Conservation (phyloP, 495 filamentous ascomycete species). For the Penicillium waksmanii region DNA sequence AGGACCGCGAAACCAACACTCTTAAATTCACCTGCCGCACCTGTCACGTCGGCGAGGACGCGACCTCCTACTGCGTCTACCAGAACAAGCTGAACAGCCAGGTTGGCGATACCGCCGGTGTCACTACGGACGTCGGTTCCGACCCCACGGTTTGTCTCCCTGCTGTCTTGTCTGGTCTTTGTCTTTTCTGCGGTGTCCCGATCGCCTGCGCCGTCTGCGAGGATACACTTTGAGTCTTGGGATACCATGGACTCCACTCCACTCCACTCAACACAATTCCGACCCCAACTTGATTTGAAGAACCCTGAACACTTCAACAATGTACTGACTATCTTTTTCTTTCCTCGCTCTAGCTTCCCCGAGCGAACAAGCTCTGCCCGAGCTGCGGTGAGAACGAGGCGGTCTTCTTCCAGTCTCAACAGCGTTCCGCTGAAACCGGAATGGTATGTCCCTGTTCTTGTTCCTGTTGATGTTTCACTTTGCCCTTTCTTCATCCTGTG, state of each 20-base stretch:
- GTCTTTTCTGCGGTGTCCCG: slow-evolving; percentile 55
- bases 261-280: background rate
- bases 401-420: slow-evolving; percentile 98
- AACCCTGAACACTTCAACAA: slow-evolving; percentile 2
- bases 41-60: slow-evolving; percentile 85
- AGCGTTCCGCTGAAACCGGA: slow-evolving; percentile 93
- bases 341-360: slow-evolving; percentile 70
- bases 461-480: background rate
- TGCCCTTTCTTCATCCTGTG: slow-evolving; percentile 1
- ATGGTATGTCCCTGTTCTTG: slow-evolving; percentile 65
- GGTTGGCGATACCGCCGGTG: slow-evolving; percentile 92
- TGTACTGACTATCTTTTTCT: slow-evolving; percentile 50
- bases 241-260: background rate
- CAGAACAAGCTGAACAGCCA: slow-evolving; percentile 87
- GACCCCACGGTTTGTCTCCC: slow-evolving; percentile 92
- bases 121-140: slow-evolving; percentile 92
- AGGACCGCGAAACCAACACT: slow-evolving; percentile 68
- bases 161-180: slow-evolving; percentile 41
- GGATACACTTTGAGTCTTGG: background rate
- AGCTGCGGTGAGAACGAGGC: slow-evolving; percentile 82
- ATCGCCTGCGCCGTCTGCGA: slow-evolving; percentile 54
- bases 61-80: slow-evolving; percentile 85
- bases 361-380: slow-evolving; percentile 80
- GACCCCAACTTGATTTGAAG: slow-evolving; percentile 7
- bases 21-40: slow-evolving; percentile 85